Conservation (phyloP, 345 rosid species). For the Pugionium cornutum region DNA sequence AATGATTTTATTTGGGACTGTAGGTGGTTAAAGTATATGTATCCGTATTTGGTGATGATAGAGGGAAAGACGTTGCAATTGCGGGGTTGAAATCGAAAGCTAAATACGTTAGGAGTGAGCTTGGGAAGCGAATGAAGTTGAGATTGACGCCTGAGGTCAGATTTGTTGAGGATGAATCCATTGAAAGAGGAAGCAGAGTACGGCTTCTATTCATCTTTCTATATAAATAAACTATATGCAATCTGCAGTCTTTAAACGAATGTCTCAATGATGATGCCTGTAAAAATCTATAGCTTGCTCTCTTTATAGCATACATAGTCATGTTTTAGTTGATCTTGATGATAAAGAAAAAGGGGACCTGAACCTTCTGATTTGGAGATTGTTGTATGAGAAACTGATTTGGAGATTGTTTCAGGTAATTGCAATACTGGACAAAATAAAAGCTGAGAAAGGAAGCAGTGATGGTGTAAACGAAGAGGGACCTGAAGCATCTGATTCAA, state of each 20-base stretch:
- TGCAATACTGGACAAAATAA: constrained; percentile 74
- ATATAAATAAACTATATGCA: neutral
- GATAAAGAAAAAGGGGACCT: neutral
- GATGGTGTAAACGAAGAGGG: constrained; percentile 37
- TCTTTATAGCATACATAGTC: neutral
- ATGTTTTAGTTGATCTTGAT: neutral
- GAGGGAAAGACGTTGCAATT: constrained; percentile 86
- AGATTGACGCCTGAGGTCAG: constrained; percentile 88
- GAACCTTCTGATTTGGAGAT: constrained; percentile 8
- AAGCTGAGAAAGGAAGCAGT: constrained; percentile 56
- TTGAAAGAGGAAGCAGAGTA: constrained; percentile 96
- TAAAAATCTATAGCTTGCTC: neutral
- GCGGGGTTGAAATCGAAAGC: constrained; percentile 85
- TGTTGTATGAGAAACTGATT: constrained; percentile 26
- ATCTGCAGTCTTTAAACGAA: neutral
- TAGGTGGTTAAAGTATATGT: constrained; percentile 95
- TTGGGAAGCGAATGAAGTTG: constrained; percentile 90
- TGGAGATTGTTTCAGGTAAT: constrained; percentile 55
- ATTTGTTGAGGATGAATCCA: constrained; percentile 80
- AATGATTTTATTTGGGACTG: constrained; percentile 14
- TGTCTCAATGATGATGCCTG: neutral
- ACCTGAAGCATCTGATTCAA: constrained; percentile 40
- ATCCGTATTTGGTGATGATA: constrained; percentile 93
- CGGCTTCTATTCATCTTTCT: constrained; percentile 19
- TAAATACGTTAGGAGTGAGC: constrained; percentile 69